Conservation (phyloP, 768 basidiomycete genomes). For the Rhodosporidiobolus odoratus region DNA sequence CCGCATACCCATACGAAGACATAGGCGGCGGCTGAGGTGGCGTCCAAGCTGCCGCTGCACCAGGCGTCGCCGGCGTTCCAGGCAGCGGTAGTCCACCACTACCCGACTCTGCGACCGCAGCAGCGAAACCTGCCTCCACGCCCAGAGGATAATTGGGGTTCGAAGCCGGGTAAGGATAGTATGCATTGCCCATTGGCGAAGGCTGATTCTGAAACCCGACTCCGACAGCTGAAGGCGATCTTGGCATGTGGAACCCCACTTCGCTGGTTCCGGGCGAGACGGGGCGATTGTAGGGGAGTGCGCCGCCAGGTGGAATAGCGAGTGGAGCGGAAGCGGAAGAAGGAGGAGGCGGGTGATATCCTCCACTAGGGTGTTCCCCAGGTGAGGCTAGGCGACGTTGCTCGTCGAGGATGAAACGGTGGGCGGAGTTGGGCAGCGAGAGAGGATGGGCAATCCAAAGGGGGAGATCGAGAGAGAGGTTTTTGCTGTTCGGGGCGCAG, state of each 20-base stretch:
- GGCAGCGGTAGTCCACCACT: neutral
- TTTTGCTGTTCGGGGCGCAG: conserved; percentile 16
- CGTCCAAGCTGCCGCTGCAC: neutral
- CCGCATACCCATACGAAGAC: neutral
- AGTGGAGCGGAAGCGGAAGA: neutral
- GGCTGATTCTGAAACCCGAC: neutral
- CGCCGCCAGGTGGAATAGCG: neutral
- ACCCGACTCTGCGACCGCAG: neutral
- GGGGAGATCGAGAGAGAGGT: conserved; percentile 38
- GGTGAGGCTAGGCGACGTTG: neutral
- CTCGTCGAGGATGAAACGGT: conserved; percentile 13
- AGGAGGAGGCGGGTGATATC: neutral
- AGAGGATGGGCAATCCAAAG: conserved; percentile 39
- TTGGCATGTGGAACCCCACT: neutral
- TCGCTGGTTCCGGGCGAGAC: neutral
- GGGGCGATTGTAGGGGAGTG: neutral
- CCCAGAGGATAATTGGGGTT: neutral
- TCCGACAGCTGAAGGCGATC: conserved; percentile 18
- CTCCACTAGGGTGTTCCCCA: neutral
- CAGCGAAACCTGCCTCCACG: neutral
- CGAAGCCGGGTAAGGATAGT: neutral
- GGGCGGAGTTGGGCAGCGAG: conserved; percentile 34
- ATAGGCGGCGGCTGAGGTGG: neutral
- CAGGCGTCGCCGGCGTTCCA: neutral
- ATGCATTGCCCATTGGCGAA: neutral